Evolutionary conservation across 2,329 filamentous ascomycete genomes (phyloP).

Genomic region (Blastomyces gilchristii): DNA sequence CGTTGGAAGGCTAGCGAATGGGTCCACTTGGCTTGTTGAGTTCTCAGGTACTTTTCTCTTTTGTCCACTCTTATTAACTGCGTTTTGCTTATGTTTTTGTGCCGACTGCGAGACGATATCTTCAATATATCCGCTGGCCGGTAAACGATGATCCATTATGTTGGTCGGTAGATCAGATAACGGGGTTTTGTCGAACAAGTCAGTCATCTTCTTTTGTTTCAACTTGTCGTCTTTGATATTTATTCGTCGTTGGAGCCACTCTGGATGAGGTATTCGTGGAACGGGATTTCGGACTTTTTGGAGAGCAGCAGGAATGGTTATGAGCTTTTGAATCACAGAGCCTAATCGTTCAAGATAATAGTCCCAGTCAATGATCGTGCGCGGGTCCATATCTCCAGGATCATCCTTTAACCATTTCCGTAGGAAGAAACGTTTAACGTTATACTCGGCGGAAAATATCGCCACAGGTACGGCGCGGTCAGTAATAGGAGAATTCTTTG

Average conservation of each 20-base stretch:
- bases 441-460: conserved; percentile 89
- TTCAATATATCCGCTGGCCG: conserved; percentile 58
- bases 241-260: conserved; percentile 91
- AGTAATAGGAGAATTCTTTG: conserved; percentile 82
- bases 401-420: conserved; percentile 95
- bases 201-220: conserved; percentile 98
- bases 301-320: conserved; percentile 92
- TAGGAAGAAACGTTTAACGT: conserved; percentile 77
- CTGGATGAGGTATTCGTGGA: conserved; percentile 83
- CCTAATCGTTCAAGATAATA: conserved; percentile 95
- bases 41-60: conserved; percentile 68
- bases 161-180: conserved; percentile 60
- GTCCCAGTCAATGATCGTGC: conserved; percentile 86
- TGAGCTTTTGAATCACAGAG: conserved; percentile 96
- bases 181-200: conserved; percentile 62
- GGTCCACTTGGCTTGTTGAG: conserved; percentile 55
- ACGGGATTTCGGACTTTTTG: conserved; percentile 94
- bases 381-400: conserved; percentile 78
- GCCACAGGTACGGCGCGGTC: conserved; percentile 90
- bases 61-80: conserved; percentile 46
- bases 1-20: conserved; percentile 70
- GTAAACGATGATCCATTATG: conserved; percentile 47
- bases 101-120: conserved; percentile 58
- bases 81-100: conserved; percentile 54
- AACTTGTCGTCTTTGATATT: conserved; percentile 92